Conservation (phyloP, 768 basidiomycete genomes). For the Lactifluus echinatus region DNA sequence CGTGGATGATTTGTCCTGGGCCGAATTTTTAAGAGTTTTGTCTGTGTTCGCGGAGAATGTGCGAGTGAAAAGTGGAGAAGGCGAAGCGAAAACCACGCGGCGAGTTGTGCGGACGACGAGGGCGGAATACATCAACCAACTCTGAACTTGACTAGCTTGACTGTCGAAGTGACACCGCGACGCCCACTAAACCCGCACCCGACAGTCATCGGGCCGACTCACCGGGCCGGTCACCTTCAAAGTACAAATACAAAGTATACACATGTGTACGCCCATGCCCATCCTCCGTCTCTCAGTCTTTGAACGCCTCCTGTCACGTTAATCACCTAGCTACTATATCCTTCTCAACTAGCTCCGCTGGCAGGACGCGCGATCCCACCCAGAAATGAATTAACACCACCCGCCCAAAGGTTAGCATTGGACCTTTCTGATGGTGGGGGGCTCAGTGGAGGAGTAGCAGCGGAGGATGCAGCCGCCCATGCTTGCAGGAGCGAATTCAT, state of each 20-base stretch:
- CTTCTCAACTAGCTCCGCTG: too few relatives aligned
- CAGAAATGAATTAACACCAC: not conserved
- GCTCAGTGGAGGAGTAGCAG: not conserved
- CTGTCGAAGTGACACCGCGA: not conserved
- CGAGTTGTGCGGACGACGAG: conserved; percentile 7
- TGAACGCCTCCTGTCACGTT: too few relatives aligned
- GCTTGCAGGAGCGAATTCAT: not conserved
- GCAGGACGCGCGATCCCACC: too few relatives aligned
- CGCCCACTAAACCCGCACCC: not conserved
- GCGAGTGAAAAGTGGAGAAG: not conserved
- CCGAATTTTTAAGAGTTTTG: conserved; percentile 2
- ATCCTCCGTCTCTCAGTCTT: not conserved
- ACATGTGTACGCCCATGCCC: not conserved
- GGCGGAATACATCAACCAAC: conserved; percentile 9
- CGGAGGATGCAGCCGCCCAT: not conserved
- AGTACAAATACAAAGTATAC: too few relatives aligned
- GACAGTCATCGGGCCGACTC: not conserved
- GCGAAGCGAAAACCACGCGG: not conserved
- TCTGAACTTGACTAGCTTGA: too few relatives aligned
- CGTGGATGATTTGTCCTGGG: not conserved
- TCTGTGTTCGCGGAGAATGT: not conserved
- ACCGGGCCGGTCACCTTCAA: not conserved
- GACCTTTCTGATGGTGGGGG: not conserved
- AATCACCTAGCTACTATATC: too few relatives aligned
- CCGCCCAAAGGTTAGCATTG: not conserved